Evolutionary conservation across 1,139 yeast species (phyloP), one percentile per base, ranked within the genome.

Genomic region (Ashbya aceris): DNA sequence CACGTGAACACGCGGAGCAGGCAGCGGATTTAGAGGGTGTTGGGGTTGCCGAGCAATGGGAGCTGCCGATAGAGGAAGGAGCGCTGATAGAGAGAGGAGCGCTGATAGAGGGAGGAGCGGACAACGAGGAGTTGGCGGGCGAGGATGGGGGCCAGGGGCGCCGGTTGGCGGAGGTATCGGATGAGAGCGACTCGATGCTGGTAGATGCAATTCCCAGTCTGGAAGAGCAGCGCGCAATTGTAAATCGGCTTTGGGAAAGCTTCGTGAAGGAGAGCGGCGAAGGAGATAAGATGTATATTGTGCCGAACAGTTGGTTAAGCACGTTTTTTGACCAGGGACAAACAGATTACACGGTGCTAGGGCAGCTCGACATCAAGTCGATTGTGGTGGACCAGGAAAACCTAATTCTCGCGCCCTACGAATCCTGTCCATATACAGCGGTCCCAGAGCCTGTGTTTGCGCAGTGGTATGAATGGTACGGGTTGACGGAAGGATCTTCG

Each of bases 391-490:
- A 57, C 26, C 55, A 50, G 38, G 65, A 63, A 1, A 49, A 55
- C 33, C 57, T 58, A 35, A 41, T 65, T 2, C 53, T 67, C 38
- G 59, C 53, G 28, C 66, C 64, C 37, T 55, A 51, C 36, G 48
- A 53, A 4, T 41, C 42, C 10, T 41, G 48, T 33, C 68, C 69
- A 2, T 58, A 65, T 40, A 40, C 52, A 4, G 53, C 67, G 7
- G 57, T 78, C 0, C 64, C 74, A 0, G 68, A 69, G 2, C 56
- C 60, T 2, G 67, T 70, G 1, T 79, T 74, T 52, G 53, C 65
- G 2, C 53, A 66, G 43, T 58, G 80, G 11, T 56, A 58, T 1
- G 65, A 67, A 26, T 76, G 82, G 80, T 79, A 78, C 57, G 83
- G 82, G 0, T 40, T 73, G 11, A 50, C 60, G 2, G 70, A 71